Conservation (phyloP, 2,329 filamentous ascomycete species). For the Waltergamsia citrina region DNA sequence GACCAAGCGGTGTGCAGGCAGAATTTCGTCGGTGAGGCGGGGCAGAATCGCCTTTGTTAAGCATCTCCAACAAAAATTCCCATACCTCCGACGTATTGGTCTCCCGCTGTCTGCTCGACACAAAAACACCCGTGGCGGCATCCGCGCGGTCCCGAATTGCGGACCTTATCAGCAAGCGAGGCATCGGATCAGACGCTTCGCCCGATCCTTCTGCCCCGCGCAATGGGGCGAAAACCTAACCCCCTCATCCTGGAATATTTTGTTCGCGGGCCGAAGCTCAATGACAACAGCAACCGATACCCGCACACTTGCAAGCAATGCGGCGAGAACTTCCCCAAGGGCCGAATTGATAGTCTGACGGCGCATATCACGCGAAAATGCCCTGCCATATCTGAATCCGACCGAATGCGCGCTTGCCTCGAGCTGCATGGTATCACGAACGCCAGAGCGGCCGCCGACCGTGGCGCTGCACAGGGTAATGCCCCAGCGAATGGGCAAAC, state of each 20-base stretch:
- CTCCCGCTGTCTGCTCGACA: not conserved
- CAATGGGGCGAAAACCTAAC: constrained; percentile 78
- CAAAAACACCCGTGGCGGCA: not conserved
- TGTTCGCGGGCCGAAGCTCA: constrained; percentile 74
- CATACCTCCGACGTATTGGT: not conserved
- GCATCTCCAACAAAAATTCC: constrained; percentile 9
- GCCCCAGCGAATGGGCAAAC: constrained; percentile 17
- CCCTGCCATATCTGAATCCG: constrained; percentile 63
- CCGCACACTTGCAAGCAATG: constrained; percentile 84
- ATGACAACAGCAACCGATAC: constrained; percentile 86
- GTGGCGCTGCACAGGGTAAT: constrained; percentile 15
- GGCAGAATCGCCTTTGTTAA: constrained; percentile 23
- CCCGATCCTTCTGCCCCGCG: constrained; percentile 10
- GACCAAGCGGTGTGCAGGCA: constrained; percentile 6
- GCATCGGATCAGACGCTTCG: not conserved
- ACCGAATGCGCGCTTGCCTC: constrained; percentile 66
- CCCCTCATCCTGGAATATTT: constrained; percentile 83
- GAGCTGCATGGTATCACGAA: constrained; percentile 62
- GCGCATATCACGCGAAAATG: constrained; percentile 82
- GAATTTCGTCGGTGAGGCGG: constrained; percentile 29
- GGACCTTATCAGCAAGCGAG: not conserved
- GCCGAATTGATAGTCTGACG: constrained; percentile 73
- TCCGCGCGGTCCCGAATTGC: constrained; percentile 1
- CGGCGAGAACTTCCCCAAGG: constrained; percentile 83
- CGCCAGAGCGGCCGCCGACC: constrained; percentile 19